Evolutionary conservation across 2,329 filamentous ascomycete species (phyloP), one percentile per base, ranked within the genome.

Genomic region (Diplodia sapinea): DNA sequence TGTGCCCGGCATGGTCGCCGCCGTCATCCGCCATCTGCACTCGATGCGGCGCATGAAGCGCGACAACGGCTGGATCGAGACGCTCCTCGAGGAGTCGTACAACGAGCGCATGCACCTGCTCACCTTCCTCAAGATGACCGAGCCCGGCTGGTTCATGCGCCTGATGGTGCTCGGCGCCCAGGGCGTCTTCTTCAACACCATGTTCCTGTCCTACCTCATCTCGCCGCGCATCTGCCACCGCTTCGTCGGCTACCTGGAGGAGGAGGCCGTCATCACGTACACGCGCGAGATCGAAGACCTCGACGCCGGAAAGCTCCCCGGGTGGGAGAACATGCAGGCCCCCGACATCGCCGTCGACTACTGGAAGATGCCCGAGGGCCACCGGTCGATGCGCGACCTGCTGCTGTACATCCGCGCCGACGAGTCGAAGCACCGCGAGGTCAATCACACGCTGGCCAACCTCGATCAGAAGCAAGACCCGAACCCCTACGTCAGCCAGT

Each of bases 61-160:
- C 67, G 94, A 98, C 78, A 96, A 98, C 73, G 95, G 95, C 75
- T 98, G 89, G 88, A 98, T 99, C 76, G 93, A 96, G 80, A 94
- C 92, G 0, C 83, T 97, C 9, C 86, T 97, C 1, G 93, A 96
- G 78, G 93, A 96, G 81, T 91, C 89, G 70, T 96, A 92, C 81
- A 97, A 97, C 77, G 93, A 97, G 79, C 86, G 94, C 31, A 97
- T 98, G 93, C 93, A 96, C 74, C 87, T 96, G 1, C 82, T 96
- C 36, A 95, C 92, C 0, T 97, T 98, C 79, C 88, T 99, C 79
- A 96, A 96, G 80, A 91, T 97, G 85, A 91, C 90, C 68, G 86
- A 93, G 72, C 92, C 92, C 3, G 92, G 92, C 15, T 88, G 86
- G 83, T 95, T 97, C 83, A 96, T 97, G 94, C 90, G 92, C 70